Evolutionary conservation across 768 basidiomycete species (phyloP).

Genomic region (Chalciporus piperatus): DNA sequence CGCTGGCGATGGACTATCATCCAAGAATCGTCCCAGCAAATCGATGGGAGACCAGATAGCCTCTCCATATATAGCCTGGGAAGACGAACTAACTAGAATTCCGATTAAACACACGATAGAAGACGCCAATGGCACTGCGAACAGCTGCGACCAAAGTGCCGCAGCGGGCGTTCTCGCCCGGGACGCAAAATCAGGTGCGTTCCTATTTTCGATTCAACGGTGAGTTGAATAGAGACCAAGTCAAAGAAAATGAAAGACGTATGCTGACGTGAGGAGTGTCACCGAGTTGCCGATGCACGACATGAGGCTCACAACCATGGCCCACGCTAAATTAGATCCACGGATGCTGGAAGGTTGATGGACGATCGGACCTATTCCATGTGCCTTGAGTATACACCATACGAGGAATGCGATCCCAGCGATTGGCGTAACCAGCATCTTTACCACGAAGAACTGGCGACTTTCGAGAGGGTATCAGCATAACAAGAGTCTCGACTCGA

Average conservation of each 20-base stretch:
- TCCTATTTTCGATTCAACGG: conserved; percentile 36
- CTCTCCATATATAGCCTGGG: conserved; percentile 70
- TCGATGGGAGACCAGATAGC: conserved; percentile 80
- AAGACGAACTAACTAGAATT: conserved; percentile 79
- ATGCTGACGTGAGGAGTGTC: conserved; percentile 61
- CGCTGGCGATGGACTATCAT: conserved; percentile 55
- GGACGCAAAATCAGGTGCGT: conserved; percentile 76
- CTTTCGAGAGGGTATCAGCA: conserved; percentile 32
- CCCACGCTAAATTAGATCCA: conserved; percentile 72
- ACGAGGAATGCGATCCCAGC: conserved; percentile 72
- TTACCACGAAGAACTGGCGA: conserved; percentile 77
- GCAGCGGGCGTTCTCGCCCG: conserved; percentile 55
- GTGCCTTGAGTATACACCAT: conserved; percentile 75
- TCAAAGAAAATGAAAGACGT: conserved; percentile 3
- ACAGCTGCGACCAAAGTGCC: conserved; percentile 62
- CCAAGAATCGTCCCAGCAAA: conserved; percentile 64
- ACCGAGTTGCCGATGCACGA: conserved; percentile 80
- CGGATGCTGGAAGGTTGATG: conserved; percentile 59
- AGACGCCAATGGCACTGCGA: conserved; percentile 72
- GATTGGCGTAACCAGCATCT: conserved; percentile 68
- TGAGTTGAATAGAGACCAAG: conserved; percentile 8
- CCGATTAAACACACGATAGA: conserved; percentile 76
- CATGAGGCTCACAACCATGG: conserved; percentile 70
- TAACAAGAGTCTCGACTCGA: background rate
- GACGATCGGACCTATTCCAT: conserved; percentile 75